Base-by-base conservation (phyloP, 768 basidiomycete species). In the Agrocybe pediades region DNA sequence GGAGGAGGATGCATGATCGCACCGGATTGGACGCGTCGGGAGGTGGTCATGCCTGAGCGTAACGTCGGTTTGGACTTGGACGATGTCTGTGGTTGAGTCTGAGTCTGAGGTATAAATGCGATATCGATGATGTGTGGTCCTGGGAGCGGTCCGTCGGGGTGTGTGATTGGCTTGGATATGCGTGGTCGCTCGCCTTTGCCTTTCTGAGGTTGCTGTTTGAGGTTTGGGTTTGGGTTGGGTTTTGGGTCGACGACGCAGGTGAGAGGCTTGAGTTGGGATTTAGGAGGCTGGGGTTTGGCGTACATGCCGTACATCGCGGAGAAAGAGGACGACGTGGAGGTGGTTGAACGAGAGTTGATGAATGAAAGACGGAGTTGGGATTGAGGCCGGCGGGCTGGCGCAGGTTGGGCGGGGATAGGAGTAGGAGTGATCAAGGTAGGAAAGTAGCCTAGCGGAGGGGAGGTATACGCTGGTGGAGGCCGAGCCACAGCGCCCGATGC, bases 151-250 rank as follows among this genome's bases (percentile, higher is more conserved):
- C 21, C 40, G 6, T 59, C 56, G 6, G 56, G 56, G 9, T 51
- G 54, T 9, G 48, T 44, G 15, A 60, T 56, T 16, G 57, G 56
- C 13, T 49, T 48, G 7, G 62, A 60, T 26, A 60, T 58, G 39
- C 36, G 8, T 6, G 43, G 51, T 8, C 55, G 55, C 9, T 46
- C 33, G n/a, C 33, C 33, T n/a, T 27, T 2, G 51, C 36, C 19
- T 39, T 39, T 43, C 41, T 54, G 40, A 52, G 23, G 46, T 40
- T 41, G 23, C 48, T 27, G 40, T 40, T 33, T 23, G 46, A 41
- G 15, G 33, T 15, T 21, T 11, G 13, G 29, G 39, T 36, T 3
- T 51, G 19, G 25, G 43, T 27, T 20, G 40, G 47, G 9, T 41
- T 53, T 20, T 40, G 30, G 17, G 19, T 45, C 26, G 19, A 19